A percentile compares a stretch with the other conserved stretches of the same genome.
Evolutionary conservation across 2,329 filamentous ascomycete genomes (phyloP).

Genomic region (Coleophoma crateriformis): DNA sequence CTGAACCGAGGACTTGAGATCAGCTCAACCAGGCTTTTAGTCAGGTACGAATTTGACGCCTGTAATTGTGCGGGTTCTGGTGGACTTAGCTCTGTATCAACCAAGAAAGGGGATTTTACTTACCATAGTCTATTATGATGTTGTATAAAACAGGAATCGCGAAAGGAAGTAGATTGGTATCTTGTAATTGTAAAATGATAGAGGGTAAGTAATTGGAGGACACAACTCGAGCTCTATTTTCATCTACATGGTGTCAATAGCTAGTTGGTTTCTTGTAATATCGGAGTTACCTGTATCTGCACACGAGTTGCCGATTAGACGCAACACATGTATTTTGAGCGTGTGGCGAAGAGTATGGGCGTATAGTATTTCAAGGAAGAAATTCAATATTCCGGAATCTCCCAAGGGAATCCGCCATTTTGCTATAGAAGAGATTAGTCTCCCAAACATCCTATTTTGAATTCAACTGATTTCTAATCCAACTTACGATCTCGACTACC

Average conservation of each 20-base stretch:
- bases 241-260: conserved; percentile 33
- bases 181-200: conserved; percentile 41
- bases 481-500: conserved; percentile 49
- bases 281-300: conserved; percentile 46
- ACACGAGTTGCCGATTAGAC: conserved; percentile 56
- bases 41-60: conserved; percentile 47
- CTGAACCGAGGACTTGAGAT: conserved; percentile 39
- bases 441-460: neutral
- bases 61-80: conserved; percentile 48
- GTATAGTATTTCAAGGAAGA: conserved; percentile 45
- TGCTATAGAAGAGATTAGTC: conserved; percentile 30
- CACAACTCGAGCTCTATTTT: conserved; percentile 52
- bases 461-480: neutral
- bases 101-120: conserved; percentile 12
- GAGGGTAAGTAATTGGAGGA: conserved; percentile 38
- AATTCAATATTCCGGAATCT: conserved; percentile 50
- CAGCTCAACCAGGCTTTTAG: conserved; percentile 41
- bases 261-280: neutral
- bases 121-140: conserved; percentile 58
- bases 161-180: conserved; percentile 43
- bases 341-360: conserved; percentile 31
- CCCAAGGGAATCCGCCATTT: conserved; percentile 52
- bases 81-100: conserved; percentile 11
- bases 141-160: conserved; percentile 57
- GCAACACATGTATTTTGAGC: conserved; percentile 49